Conservation (phyloP, 129 eudicot genomes). For the Flaveria trinervia region DNA sequence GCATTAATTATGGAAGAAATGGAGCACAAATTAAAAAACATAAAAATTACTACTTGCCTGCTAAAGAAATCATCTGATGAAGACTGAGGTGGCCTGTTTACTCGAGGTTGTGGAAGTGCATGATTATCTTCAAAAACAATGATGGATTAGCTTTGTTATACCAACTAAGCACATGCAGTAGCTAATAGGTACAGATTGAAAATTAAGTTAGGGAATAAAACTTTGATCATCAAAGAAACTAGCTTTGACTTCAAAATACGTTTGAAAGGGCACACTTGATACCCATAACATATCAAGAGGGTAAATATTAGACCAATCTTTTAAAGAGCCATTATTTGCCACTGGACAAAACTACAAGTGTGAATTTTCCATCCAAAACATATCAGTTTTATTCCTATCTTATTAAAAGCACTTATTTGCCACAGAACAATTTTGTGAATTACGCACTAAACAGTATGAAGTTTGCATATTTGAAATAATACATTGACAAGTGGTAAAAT, state of each 20-base stretch:
- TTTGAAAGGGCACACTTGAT: neutral
- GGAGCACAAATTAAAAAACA: slow-evolving; percentile 18
- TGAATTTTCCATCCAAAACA: no score
- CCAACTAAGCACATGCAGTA: neutral
- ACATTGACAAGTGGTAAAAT: neutral
- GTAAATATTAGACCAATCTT: neutral
- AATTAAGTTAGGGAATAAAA: no score
- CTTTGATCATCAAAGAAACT: neutral
- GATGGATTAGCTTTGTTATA: slow-evolving; percentile 20
- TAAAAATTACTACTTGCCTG: slow-evolving; percentile 53
- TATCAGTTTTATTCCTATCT: neutral
- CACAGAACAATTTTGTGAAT: neutral
- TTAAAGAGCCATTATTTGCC: neutral
- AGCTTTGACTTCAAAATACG: neutral
- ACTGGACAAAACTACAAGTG: neutral
- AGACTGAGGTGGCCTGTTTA: slow-evolving; percentile 65
- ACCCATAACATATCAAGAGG: slow-evolving; percentile 1
- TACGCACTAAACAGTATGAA: neutral
- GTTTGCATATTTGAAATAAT: neutral
- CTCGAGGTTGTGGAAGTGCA: slow-evolving; percentile 59
- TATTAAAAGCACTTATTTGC: neutral
- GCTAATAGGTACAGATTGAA: neutral
- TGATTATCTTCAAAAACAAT: slow-evolving; percentile 52
- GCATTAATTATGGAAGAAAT: neutral
- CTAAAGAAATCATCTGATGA: slow-evolving; percentile 72